These are phyloP conservation scores for Sugiyamaella pinicola DNA, from an alignment of 1,139 yeast species.

Conservation along the genomic window DNA sequence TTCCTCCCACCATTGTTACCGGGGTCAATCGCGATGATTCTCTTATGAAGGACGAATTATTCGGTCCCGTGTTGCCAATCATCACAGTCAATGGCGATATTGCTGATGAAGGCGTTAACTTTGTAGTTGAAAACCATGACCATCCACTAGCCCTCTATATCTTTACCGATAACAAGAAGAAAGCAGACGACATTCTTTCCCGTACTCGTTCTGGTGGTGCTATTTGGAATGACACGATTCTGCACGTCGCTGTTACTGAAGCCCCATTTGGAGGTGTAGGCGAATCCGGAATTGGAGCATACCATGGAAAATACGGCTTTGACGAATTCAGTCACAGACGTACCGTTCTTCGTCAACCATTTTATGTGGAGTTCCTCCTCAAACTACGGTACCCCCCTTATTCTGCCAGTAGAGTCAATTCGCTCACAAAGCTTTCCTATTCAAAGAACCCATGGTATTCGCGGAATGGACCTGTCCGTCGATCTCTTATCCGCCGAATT, in stretches of 20 bases:
- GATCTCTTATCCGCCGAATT: conserved; percentile 25
- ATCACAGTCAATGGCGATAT: conserved; percentile 54
- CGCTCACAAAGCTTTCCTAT: conserved; percentile 21
- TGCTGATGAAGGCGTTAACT: conserved; percentile 49
- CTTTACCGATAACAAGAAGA: conserved; percentile 59
- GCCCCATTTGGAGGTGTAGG: conserved; percentile 96
- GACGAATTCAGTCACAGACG: conserved; percentile 76
- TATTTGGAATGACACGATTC: conserved; percentile 67
- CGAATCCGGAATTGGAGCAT: conserved; percentile 66
- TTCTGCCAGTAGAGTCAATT: conserved; percentile 43
- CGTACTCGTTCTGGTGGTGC: conserved; percentile 75
- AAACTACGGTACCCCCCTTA: conserved; percentile 73
- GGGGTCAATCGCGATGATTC: conserved; percentile 63
- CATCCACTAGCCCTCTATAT: conserved; percentile 88
- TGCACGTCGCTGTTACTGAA: conserved; percentile 70
- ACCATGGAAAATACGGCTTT: conserved; percentile 78
- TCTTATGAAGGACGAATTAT: conserved; percentile 74
- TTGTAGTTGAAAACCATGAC: conserved; percentile 60
- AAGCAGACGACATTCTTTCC: conserved; percentile 54
- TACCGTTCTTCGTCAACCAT: conserved; percentile 66
- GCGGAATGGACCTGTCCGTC: conserved; percentile 32
- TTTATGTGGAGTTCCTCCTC: conserved; percentile 62
- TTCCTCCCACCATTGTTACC: conserved; percentile 75
- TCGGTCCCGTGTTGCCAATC: conserved; percentile 86
- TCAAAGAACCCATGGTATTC: conserved; percentile 29